Conservation (phyloP, 1,284 basidiomycete genomes). For the Vanrija sp. region DNA sequence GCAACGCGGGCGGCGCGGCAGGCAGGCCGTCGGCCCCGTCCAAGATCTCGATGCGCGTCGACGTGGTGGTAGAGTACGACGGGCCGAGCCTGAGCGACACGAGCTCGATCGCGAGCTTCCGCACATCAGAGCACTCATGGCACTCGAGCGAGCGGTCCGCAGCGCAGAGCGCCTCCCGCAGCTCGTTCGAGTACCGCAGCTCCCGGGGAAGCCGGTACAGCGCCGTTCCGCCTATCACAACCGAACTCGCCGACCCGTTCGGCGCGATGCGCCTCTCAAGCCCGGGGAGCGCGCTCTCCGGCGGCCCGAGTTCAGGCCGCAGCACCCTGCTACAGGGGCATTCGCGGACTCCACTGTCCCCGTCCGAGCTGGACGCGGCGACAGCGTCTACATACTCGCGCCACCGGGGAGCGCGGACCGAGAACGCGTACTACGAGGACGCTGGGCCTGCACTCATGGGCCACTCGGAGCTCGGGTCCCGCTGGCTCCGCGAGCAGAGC, state of each 20-base stretch:
- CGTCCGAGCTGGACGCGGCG: slow-evolving; percentile 2
- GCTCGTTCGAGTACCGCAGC: no score
- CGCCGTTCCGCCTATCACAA: no score
- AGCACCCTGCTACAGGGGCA: no score
- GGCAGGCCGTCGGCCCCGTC: slow-evolving; percentile 3
- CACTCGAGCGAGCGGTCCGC: not conserved
- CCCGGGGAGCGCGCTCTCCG: no score
- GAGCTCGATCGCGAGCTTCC: slow-evolving; percentile 59
- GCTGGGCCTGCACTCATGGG: slow-evolving; percentile 33
- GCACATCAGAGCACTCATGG: slow-evolving; percentile 56
- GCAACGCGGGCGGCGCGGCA: slow-evolving; percentile 2
- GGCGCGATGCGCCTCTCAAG: no score
- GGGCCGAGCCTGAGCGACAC: slow-evolving; percentile 86
- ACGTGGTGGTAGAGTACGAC: slow-evolving; percentile 78
- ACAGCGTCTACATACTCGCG: not conserved
- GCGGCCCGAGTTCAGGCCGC: no score
- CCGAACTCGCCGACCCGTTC: no score
- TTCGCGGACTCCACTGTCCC: not conserved
- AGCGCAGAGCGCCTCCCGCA: no score
- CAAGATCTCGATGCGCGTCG: slow-evolving; percentile 70
- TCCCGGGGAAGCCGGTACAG: slow-evolving; percentile 20
- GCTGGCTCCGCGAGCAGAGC: slow-evolving; percentile 79
- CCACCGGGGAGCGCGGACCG: no score
- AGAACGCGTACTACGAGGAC: slow-evolving; percentile 1
- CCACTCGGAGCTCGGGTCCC: slow-evolving; percentile 60